These are phyloP conservation scores for Salicornia ramosissima DNA, from an alignment of 148 eudicot genomes.

Conservation along the genomic window DNA sequence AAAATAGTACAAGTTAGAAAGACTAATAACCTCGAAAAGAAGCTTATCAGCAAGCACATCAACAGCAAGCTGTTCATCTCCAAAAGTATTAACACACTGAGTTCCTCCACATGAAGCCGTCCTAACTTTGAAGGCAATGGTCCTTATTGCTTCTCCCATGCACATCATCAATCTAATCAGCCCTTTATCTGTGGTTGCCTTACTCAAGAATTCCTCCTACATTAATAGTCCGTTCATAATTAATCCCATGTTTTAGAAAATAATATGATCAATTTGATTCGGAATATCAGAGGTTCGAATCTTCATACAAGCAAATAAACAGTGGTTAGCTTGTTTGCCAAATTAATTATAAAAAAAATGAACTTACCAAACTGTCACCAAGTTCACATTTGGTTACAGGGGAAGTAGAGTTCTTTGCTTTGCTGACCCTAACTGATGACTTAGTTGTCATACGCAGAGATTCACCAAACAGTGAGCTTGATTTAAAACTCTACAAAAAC, in stretches of 20 bases:
- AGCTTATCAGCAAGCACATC: conserved; percentile 97
- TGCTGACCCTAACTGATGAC: conserved; percentile 55
- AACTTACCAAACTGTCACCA: conserved; percentile 93
- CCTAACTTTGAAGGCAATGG: conserved; percentile 90
- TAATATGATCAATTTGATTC: too few relatives aligned
- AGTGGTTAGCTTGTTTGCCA: background rate
- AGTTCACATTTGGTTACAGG: conserved; percentile 61
- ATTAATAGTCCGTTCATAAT: conserved; percentile 1
- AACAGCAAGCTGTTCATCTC: conserved; percentile 97
- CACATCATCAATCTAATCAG: conserved; percentile 73
- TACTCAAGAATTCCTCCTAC: conserved; percentile 89
- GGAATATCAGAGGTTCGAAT: background rate
- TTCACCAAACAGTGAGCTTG: conserved; percentile 77
- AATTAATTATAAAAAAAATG: background rate
- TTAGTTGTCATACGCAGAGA: conserved; percentile 48
- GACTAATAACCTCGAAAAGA: conserved; percentile 60
- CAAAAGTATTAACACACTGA: conserved; percentile 90
- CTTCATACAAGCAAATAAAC: background rate
- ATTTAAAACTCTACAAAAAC: conserved; percentile 55
- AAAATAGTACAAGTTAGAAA: background rate
- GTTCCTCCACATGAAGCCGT: conserved; percentile 99
- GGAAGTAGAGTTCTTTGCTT: conserved; percentile 43
- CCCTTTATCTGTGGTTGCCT: conserved; percentile 82
- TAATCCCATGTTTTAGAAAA: background rate
- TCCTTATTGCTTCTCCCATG: conserved; percentile 96